Evolutionary conservation across 1,284 basidiomycete species (phyloP), one percentile per base, ranked within the genome.

Genomic region (Irpex sp.): DNA sequence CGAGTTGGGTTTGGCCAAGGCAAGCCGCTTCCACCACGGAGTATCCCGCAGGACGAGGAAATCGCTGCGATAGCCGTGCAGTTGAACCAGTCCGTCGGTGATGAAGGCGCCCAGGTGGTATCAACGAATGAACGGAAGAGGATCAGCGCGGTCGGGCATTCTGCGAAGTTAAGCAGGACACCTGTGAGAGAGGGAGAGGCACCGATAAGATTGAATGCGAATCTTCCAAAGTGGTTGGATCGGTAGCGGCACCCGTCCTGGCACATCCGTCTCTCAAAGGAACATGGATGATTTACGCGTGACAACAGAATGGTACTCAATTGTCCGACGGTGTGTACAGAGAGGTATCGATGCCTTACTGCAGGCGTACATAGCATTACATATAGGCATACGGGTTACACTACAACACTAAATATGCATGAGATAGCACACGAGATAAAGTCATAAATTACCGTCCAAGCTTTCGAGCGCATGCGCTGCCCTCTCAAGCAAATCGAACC

Each of bases 141-240:
- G 47, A 80, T 85, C 73, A 78, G 75, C 9, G 80, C 78, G 1
- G 63, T 86, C 12, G 72, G 71, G 35, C 83, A 85, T 66, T 76
- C 83, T 8, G 82, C 79, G 2, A 63, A 77, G 12, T 64, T 85
- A 56, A 75, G 75, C 1, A 65, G 62, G 21, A 83, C 82, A 0
- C 79, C 81, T 6, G 80, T 78, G 2, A 69, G 65, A 57, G 78
- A 81, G 47, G 77, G 74, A 0, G 68, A 72, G 33, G 71, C 76
- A 21, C 77, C 78, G 5, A 68, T 76, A 66, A 62, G 66, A 2
- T 63, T 78, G 14, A 60, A 77, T 63, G 67, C 73, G 0, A 68
- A 78, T 63, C 39, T 33, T 12, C 66, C 77, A 0, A 63, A 58
- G 56, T 79, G 77, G 77, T 51, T 77, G 12, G 12, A 45, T 45